These are phyloP conservation scores for Cylindrodendrum hubeiense DNA, from an alignment of 2,329 filamentous ascomycete species.

Conservation along the genomic window DNA sequence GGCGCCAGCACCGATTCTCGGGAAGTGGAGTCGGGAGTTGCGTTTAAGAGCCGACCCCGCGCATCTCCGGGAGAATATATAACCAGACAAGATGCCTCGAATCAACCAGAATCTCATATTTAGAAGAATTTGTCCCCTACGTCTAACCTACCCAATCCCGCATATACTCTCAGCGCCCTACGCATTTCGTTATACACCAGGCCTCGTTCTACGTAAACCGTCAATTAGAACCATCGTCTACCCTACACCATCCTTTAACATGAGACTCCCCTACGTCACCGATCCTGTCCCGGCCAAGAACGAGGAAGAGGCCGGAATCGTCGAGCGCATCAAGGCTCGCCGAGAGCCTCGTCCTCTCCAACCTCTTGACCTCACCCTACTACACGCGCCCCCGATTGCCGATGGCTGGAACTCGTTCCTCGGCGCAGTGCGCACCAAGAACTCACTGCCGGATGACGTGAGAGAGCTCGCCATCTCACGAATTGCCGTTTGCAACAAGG, in stretches of 20 bases:
- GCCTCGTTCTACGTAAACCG: not conserved
- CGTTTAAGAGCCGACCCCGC: constrained; percentile 40
- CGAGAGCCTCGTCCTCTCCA: constrained; percentile 78
- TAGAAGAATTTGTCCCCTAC: not conserved
- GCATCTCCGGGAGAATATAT: constrained; percentile 44
- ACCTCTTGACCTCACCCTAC: constrained; percentile 79
- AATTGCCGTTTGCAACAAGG: constrained; percentile 82
- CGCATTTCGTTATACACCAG: not conserved
- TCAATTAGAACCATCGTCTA: constrained; percentile 1
- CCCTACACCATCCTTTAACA: constrained; percentile 49
- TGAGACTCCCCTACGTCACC: constrained; percentile 76
- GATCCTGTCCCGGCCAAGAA: constrained; percentile 61
- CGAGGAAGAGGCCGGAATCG: constrained; percentile 66
- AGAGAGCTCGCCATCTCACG: constrained; percentile 86
- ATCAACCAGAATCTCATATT: constrained; percentile 11
- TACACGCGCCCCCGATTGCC: constrained; percentile 80
- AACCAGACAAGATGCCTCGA: constrained; percentile 38
- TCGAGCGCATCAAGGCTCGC: constrained; percentile 73
- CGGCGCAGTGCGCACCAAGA: constrained; percentile 70
- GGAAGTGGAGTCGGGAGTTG: constrained; percentile 46
- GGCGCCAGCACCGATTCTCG: constrained; percentile 39
- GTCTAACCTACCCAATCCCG: not conserved
- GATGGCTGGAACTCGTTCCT: constrained; percentile 82
- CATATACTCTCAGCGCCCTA: not conserved
- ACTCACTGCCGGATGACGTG: constrained; percentile 64